These are phyloP conservation scores for Aspergillus sclerotioniger DNA, from an alignment of 495 filamentous ascomycete species.

Conservation along the genomic window DNA sequence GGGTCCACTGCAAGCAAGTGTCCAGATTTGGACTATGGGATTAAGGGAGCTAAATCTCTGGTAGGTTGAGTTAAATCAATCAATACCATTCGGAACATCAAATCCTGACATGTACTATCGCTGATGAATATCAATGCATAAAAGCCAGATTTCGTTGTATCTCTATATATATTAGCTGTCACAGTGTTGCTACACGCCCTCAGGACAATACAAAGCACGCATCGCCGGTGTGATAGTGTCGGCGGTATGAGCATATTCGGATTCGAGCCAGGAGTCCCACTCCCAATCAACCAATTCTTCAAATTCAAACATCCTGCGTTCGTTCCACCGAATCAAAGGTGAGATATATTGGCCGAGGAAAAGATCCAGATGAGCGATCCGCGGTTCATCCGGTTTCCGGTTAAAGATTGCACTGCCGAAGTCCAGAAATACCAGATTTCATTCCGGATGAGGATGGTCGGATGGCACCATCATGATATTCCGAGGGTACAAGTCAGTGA, in stretches of 20 bases:
- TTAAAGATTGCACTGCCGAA: conserved; percentile 7
- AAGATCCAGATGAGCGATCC: not conserved
- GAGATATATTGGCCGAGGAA: conserved; percentile 10
- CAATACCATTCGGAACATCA: too few relatives aligned
- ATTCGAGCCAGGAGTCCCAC: not conserved
- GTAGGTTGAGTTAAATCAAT: too few relatives aligned
- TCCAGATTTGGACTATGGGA: too few relatives aligned
- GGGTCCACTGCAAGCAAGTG: too few relatives aligned
- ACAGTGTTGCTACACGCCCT: too few relatives aligned
- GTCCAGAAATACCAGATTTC: conserved; percentile 13
- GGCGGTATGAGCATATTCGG: conserved; percentile 5
- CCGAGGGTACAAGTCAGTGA: conserved; percentile 10
- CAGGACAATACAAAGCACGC: not conserved
- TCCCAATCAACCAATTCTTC: conserved; percentile 13
- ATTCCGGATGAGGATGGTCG: not conserved
- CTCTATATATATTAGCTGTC: too few relatives aligned
- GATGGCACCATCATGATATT: conserved; percentile 9
- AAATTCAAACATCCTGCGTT: not conserved
- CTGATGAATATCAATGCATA: too few relatives aligned
- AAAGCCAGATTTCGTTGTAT: too few relatives aligned
- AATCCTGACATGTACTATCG: too few relatives aligned
- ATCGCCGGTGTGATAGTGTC: conserved; percentile 8
- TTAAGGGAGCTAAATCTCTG: too few relatives aligned
- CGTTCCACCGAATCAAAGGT: conserved; percentile 4
- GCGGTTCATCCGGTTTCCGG: not conserved